A percentile compares a stretch with the other conserved stretches of the same genome.
These are phyloP conservation scores for Podila clonocystis DNA, from an alignment of 192 early-diverging fungal species.

Conservation along the genomic window DNA sequence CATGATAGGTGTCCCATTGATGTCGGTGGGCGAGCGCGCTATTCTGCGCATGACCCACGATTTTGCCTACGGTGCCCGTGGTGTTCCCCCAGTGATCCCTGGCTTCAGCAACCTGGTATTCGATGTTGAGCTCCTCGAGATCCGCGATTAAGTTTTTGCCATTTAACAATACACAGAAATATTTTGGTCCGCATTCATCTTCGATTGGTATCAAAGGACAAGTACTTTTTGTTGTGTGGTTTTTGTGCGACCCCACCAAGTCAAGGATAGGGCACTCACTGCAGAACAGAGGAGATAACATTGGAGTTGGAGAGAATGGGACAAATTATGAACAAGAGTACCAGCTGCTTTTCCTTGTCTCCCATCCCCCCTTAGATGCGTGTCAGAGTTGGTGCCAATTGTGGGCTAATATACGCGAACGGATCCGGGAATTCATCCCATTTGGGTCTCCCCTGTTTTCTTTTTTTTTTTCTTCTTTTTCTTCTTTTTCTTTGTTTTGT, in stretches of 20 bases:
- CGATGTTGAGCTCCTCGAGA: constrained; percentile 82
- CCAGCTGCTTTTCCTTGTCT: too few species aligned
- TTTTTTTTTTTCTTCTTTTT: not conserved
- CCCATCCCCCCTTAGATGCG: not conserved
- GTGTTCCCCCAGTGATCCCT: constrained; percentile 83
- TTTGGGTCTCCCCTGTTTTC: constrained; percentile 1
- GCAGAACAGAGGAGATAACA: too few species aligned
- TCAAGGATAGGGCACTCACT: too few species aligned
- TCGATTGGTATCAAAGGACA: not conserved
- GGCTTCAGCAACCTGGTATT: constrained; percentile 82
- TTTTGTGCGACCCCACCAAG: too few species aligned
- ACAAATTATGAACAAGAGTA: too few species aligned
- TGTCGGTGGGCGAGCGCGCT: constrained; percentile 91
- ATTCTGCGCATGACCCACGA: constrained; percentile 86
- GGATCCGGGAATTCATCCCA: not conserved
- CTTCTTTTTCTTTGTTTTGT: not conserved
- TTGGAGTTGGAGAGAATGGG: too few species aligned
- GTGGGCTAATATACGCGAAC: not conserved
- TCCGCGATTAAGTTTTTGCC: constrained; percentile 30
- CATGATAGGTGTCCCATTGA: constrained; percentile 87
- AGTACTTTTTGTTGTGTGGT: not conserved
- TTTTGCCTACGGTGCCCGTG: constrained; percentile 84
- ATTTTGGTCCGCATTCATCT: too few species aligned
- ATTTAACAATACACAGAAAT: not conserved
- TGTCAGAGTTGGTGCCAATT: not conserved